phyloP scores from a whole-genome alignment of 371 early-diverging fungal genomes.

The Thermomucor indicae-seudaticae region DNA sequence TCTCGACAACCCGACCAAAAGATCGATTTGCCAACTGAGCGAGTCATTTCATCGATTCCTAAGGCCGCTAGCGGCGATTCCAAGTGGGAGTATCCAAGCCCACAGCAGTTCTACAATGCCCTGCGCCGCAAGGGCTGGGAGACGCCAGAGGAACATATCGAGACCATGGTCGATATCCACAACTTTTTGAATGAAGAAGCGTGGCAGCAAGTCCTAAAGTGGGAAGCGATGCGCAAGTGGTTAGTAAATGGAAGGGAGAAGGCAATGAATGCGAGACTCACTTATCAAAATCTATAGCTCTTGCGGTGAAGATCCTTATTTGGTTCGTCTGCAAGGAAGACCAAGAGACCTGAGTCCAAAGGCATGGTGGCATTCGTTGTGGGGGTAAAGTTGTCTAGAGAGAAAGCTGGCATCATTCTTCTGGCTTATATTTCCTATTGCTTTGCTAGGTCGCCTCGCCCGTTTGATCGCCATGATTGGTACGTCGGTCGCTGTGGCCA shows the following conservation, averaged over 20 bases:
- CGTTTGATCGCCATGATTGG: slow-evolving; percentile 86
- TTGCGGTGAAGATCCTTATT: slow-evolving; percentile 60
- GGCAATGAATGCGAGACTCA: not conserved
- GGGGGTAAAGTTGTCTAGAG: slow-evolving; percentile 41
- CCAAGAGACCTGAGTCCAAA: slow-evolving; percentile 77
- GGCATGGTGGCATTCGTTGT: slow-evolving; percentile 60
- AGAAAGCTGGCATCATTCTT: not conserved
- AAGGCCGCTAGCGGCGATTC: slow-evolving; percentile 36
- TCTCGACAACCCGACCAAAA: slow-evolving; percentile 60
- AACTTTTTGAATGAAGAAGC: slow-evolving; percentile 95
- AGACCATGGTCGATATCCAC: slow-evolving; percentile 94
- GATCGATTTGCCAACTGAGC: slow-evolving; percentile 68
- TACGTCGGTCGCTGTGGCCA: slow-evolving; percentile 69
- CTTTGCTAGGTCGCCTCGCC: slow-evolving; percentile 50
- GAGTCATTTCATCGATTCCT: slow-evolving; percentile 62
- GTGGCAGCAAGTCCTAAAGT: slow-evolving; percentile 91
- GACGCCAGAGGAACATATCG: slow-evolving; percentile 85
- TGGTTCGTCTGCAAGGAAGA: slow-evolving; percentile 79
- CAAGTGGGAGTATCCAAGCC: slow-evolving; percentile 94
- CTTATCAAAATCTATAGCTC: slow-evolving; percentile 18
- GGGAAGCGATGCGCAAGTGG: slow-evolving; percentile 81
- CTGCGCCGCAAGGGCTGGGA: slow-evolving; percentile 92
- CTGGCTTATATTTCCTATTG: not conserved
- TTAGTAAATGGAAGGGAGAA: slow-evolving; percentile 20
- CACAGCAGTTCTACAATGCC: slow-evolving; percentile 96